Percentiles rank a stretch among this genome's conserved stretches.
Conservation (phyloP, 345 rosid species). For the Boechera stricta region DNA sequence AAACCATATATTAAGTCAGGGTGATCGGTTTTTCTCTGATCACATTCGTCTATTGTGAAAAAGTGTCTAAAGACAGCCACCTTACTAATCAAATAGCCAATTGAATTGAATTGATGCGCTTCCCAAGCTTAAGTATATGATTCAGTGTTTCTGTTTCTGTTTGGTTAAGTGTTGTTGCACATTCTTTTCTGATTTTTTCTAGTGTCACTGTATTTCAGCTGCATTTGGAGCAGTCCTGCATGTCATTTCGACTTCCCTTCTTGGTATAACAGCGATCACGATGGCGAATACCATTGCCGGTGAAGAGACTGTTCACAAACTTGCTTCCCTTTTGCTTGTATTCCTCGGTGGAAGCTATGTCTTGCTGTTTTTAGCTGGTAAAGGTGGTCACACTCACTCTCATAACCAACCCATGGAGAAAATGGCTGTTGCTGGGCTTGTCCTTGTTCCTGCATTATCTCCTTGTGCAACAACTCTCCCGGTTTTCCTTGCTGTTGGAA, state of each 20-base stretch:
- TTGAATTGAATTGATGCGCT: background rate
- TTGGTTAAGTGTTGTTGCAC: background rate
- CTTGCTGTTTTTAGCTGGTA: slow-evolving; percentile 80
- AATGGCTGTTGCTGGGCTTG: slow-evolving; percentile 98
- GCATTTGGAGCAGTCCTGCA: slow-evolving; percentile 99
- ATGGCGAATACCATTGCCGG: slow-evolving; percentile 99
- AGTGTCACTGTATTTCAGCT: slow-evolving; percentile 53
- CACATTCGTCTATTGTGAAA: background rate
- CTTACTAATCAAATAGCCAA: no score
- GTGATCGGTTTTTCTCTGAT: background rate
- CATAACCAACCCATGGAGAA: slow-evolving; percentile 99
- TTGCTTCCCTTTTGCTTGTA: slow-evolving; percentile 93
- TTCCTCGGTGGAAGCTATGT: slow-evolving; percentile 93
- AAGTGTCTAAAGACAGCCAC: no score
- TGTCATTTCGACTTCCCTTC: slow-evolving; percentile 91
- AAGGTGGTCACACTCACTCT: slow-evolving; percentile 92
- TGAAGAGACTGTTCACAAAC: slow-evolving; percentile 97
- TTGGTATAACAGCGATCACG: slow-evolving; percentile 94
- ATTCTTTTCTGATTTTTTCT: slow-evolving; percentile 17
- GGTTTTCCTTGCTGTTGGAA: slow-evolving; percentile 96
- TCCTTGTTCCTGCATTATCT: slow-evolving; percentile 95
- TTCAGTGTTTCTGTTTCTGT: background rate
- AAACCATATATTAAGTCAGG: background rate
- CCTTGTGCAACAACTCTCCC: slow-evolving; percentile 99
- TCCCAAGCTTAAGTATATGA: background rate